Conservation (phyloP, 495 filamentous ascomycete species). For the Aspergillus egyptiacus region DNA sequence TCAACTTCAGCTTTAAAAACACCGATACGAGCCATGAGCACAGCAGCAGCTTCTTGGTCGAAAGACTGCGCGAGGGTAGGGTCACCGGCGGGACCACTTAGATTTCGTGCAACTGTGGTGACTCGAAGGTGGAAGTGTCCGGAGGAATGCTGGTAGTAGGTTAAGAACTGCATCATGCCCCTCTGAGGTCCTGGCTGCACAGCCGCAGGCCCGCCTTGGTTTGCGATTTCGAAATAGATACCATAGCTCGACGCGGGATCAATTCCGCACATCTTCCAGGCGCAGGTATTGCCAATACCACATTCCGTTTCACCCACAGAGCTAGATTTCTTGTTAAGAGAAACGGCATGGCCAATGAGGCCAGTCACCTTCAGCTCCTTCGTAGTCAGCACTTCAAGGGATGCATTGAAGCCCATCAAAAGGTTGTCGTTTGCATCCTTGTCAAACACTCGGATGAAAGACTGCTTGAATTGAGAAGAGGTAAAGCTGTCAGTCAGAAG, state of each 20-base stretch:
- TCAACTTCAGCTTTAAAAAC: constrained; percentile 99
- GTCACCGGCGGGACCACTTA: constrained; percentile 93
- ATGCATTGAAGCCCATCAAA: constrained; percentile 97
- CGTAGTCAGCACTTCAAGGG: constrained; percentile 91
- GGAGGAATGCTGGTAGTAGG: constrained; percentile 96
- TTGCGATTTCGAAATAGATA: constrained; percentile 96
- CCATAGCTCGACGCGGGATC: constrained; percentile 91
- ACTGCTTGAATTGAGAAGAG: constrained; percentile 99
- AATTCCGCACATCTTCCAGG: constrained; percentile 99
- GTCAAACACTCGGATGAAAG: constrained; percentile 94
- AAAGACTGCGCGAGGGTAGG: constrained; percentile 97
- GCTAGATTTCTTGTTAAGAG: constrained; percentile 94
- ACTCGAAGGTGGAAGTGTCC: constrained; percentile 94
- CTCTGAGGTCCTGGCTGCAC: constrained; percentile 82
- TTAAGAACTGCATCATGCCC: constrained; percentile 97
- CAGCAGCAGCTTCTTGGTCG: constrained; percentile 96
- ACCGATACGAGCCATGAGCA: constrained; percentile 96
- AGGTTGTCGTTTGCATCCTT: constrained; percentile 93
- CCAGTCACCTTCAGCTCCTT: constrained; percentile 99
- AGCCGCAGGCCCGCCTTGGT: constrained; percentile 81
- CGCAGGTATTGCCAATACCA: constrained; percentile 97
- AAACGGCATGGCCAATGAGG: constrained; percentile 93
- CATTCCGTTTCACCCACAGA: constrained; percentile 98
- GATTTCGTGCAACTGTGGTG: constrained; percentile 84
- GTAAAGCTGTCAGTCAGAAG: constrained; percentile 98